A percentile compares a stretch with the other conserved stretches of the same genome.
phyloP scores from a whole-genome alignment of 2,329 filamentous ascomycete genomes.

The Pyricularia sp. region DNA sequence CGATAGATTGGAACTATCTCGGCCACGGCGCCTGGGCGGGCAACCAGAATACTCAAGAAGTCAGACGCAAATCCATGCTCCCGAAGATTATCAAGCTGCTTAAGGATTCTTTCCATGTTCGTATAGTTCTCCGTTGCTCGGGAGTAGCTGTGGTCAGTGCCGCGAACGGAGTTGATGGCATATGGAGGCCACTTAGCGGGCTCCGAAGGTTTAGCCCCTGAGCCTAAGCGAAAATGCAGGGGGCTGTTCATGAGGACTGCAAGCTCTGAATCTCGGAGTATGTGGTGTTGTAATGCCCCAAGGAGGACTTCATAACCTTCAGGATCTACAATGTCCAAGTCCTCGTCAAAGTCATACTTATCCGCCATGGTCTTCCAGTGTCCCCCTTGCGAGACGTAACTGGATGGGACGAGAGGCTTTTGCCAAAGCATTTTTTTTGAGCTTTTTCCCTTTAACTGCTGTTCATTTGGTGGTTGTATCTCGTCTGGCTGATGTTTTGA shows the following conservation, averaged over 20 bases:
- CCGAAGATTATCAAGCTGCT: neutral
- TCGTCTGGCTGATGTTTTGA: too few species aligned
- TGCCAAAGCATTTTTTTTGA: neutral
- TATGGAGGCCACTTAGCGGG: too few species aligned
- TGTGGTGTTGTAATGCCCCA: neutral
- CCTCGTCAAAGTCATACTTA: neutral
- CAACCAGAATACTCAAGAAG: neutral
- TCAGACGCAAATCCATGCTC: neutral
- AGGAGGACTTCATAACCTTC: neutral
- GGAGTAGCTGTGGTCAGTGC: too few species aligned
- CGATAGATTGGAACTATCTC: neutral
- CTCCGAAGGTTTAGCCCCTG: too few species aligned
- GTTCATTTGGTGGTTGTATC: neutral
- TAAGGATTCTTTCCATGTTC: neutral
- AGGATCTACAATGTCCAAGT: neutral
- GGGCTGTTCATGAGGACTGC: neutral
- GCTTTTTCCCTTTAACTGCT: neutral
- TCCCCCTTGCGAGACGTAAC: neutral
- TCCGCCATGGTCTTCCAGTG: neutral
- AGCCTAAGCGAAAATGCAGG: neutral
- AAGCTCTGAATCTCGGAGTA: neutral
- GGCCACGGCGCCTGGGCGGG: neutral
- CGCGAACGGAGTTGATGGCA: too few species aligned
- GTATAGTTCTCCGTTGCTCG: neutral
- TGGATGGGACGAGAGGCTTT: too few species aligned